phyloP scores from a whole-genome alignment of 305 asterid species.

The Euphrasia arctica region DNA sequence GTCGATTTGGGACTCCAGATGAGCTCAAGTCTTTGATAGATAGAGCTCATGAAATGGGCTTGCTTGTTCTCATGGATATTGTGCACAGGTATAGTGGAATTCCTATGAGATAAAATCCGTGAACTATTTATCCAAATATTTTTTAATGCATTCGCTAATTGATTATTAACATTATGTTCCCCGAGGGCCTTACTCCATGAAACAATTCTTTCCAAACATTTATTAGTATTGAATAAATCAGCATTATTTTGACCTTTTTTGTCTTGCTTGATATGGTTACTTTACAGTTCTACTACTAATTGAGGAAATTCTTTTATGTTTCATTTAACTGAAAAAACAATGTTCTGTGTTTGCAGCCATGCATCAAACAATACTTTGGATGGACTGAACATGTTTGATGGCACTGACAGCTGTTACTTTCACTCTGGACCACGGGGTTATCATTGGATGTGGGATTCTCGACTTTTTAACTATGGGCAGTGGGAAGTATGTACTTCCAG shows the following conservation, averaged over 20 bases:
- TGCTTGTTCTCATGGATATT: conserved; percentile 97
- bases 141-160: conserved; percentile 16
- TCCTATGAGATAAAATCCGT: conserved; percentile 18
- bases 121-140: conserved; percentile 21
- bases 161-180: conserved; percentile 7
- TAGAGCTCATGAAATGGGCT: conserved; percentile 95
- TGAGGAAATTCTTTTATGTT: conserved; percentile 19
- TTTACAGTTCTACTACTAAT: conserved; percentile 13
- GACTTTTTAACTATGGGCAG: conserved; percentile 96
- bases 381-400: conserved; percentile 99
- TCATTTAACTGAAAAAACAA: conserved; percentile 29
- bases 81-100: conserved; percentile 78
- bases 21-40: conserved; percentile 96
- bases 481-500: conserved; percentile 83
- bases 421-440: conserved; percentile 95
- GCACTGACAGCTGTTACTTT: conserved; percentile 95
- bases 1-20: conserved; percentile 98
- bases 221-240: not conserved
- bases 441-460: conserved; percentile 99
- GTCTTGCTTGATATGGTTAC: conserved; percentile 1
- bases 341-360: conserved; percentile 56
- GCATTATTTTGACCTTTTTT: not conserved
- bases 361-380: conserved; percentile 98
- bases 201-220: not conserved
- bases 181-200: conserved; percentile 17